Base-by-base conservation (phyloP, 352 stramenopile species). In the Globisporangium alternatum region DNA sequence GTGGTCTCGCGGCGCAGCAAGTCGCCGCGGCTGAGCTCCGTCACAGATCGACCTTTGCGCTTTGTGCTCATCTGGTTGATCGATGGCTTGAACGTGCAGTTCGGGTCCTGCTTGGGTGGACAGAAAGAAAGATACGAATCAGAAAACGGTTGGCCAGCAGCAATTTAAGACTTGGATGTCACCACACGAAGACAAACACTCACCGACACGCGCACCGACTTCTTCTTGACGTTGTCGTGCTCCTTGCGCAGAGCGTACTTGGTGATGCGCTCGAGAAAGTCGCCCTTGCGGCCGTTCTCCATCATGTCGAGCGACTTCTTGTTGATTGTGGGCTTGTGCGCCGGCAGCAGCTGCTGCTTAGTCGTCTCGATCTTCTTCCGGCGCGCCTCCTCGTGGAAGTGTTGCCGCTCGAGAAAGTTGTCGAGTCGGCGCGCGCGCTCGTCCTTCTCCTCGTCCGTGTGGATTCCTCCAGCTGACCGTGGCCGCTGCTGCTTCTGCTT, bases 41-140 rank as follows among this genome's bases (percentile, higher is more conserved):
- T 95, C 28, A 95, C 86, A 4, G 78, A 90, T 9, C 85, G 80
- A 1, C 75, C 71, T 21, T 78, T 83, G 8, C 85, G 80, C 37
- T 82, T 90, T 17, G 68, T 80, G 63, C 83, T 91, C 15, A 67
- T 67, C 47, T 86, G 66, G 58, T 93, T 93, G 62, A 95, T 95
- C n/a, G 77, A 71, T 0, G 86, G 86, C 55, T 88, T 90, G 66
- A 95, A 95, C 15, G 86, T 95, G 58, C 83, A 95, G 59, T 95
- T 76, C 5, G 86, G 85, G 49, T 95, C 78, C 84, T 93, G 39
- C 25, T 25, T 51, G 8, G 1, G 31, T 41, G 13, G 9, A 67
- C 12, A 60, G 22, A 31, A 30, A 47, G 9, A 35, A 1, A 49
- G 51, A 62, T 19, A 56, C 37, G 31, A 0, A 25, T 7, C 52